Base-by-base conservation (phyloP, 2,329 filamentous ascomycete genomes). In the Alternaria sp. region DNA sequence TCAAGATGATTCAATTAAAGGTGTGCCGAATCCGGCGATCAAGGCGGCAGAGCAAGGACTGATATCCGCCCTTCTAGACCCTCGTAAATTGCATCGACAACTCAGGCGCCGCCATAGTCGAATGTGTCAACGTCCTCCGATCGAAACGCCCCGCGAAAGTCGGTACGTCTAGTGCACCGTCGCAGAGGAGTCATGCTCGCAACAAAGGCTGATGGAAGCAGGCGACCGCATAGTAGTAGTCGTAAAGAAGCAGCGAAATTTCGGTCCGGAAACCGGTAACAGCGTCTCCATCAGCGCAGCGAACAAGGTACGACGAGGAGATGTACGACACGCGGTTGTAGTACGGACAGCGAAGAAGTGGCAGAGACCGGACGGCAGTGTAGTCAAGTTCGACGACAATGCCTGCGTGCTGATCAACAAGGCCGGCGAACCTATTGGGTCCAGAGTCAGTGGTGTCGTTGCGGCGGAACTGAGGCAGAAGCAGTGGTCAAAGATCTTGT, bases 11-110 rank as follows among this genome's bases (percentile, higher is more conserved):
- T 61, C 76, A 78, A 66, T 68, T 78, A 51, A 78, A 78, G 75
- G 76, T 78, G 71, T 56, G 72, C 54, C 18, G 26, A 26, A 36
- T 36, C 41, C 46, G 34, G n/a, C 34, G 16, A 18, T 36, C 20
- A 16, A 14, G 24, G 51, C 59, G 55, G 64, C 59, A 59, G 59
- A 51, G 64, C 57, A 59, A 59, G 51, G 64, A 63, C 75, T 75
- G 65, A 98, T 97, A 92, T 69, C 65, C 44, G 59, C 42, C 59
- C 63, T 63, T 82, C 66, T 80, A 84, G 95, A 91, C 94, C 78
- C 93, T 99, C 88, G 88, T 99, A 74, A 97, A 95, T 83, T 98
- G 95, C 89, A 98, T 99, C 88, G 95, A 99, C 90, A 99, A 97
- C 85, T 98, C 95, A 68, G 95, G 95, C 78, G 95, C 95, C 71